phyloP scores from a whole-genome alignment of 495 filamentous ascomycete species.

The Penicillium riverlandense region DNA sequence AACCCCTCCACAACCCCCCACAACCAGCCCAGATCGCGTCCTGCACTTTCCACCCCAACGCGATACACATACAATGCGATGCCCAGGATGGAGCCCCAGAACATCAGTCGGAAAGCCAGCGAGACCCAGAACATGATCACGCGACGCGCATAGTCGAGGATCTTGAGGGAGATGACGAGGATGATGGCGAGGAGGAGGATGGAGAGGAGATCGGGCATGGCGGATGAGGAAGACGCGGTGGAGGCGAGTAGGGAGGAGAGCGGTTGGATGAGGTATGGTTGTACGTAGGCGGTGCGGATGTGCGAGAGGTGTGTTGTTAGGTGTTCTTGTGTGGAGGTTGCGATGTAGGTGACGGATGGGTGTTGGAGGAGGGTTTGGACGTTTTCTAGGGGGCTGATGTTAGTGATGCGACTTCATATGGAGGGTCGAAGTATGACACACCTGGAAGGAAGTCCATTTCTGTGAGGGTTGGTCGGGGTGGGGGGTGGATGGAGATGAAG shows the following conservation, averaged over 20 bases:
- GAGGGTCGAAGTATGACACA: neutral
- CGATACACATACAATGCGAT: slow-evolving; percentile 51
- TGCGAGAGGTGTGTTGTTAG: slow-evolving; percentile 23
- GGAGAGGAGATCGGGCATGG: slow-evolving; percentile 53
- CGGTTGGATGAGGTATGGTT: slow-evolving; percentile 34
- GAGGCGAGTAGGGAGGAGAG: slow-evolving; percentile 43
- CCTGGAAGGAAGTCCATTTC: slow-evolving; percentile 21
- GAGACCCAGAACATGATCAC: slow-evolving; percentile 68
- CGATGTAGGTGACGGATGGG: slow-evolving; percentile 13
- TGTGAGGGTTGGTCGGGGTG: neutral
- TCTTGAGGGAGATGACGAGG: slow-evolving; percentile 54
- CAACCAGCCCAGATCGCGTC: slow-evolving; percentile 51
- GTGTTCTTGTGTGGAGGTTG: slow-evolving; percentile 9
- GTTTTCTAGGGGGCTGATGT: slow-evolving; percentile 7
- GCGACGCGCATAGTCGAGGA: slow-evolving; percentile 60
- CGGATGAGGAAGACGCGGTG: slow-evolving; percentile 37
- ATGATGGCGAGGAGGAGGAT: slow-evolving; percentile 47
- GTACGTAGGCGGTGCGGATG: slow-evolving; percentile 30
- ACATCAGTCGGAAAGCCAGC: slow-evolving; percentile 47
- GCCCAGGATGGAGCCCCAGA: slow-evolving; percentile 50
- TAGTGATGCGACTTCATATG: neutral
- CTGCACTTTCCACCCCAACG: slow-evolving; percentile 54
- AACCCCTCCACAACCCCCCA: slow-evolving; percentile 49
- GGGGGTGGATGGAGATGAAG: neutral
- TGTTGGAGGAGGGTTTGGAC: slow-evolving; percentile 23